Evolutionary conservation across 345 rosid genomes (phyloP), one percentile per base, ranked within the genome.

Genomic region (Balakata baccata): DNA sequence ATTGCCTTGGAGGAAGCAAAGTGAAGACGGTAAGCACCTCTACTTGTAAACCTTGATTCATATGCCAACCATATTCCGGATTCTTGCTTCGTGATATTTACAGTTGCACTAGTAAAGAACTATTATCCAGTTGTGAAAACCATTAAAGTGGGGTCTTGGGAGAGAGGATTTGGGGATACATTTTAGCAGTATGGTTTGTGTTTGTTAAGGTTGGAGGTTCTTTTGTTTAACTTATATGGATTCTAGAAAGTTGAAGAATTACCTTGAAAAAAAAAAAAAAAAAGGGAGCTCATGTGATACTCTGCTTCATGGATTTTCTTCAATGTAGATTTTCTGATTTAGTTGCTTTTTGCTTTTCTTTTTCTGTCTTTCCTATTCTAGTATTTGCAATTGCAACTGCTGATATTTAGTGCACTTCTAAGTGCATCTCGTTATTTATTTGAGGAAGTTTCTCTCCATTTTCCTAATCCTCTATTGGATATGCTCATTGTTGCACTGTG

Each of bases 1-100:
- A 94, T 81, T 81, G 85, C 77, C 94, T 94, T 74, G 98, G 98
- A 84, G 98, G 98, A 80, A 92, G 78, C 86, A 94, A 90, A 87
- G 98, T 92, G 85, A 94, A 92, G 87, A 86, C 97, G 74, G 98
- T 94, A 77, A 88, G 97, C 73, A 76, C 70, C 74, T 70, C 70
- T 71, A 68, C 23, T 75, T 75, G 41, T 64, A 20, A 56, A 43
- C 22, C 43, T 43, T 38, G 46, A 62, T 70, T 12, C 58, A 61
- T 25, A 23, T 50, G 29, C 43, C 16, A 13, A 50, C n/a, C 51
- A 47, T 20, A 17, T 58, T 17, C 65, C 16, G 47, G 56, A 17
- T 45, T 65, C 69, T 43, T 41, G 52, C 37, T 37, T 16, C 9
- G 4, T 22, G 29, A 22, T 56, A 56, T 56, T 56, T 56, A 20